phyloP scores from a whole-genome alignment of 2,329 filamentous ascomycete genomes.

The Colletotrichum sp. region DNA sequence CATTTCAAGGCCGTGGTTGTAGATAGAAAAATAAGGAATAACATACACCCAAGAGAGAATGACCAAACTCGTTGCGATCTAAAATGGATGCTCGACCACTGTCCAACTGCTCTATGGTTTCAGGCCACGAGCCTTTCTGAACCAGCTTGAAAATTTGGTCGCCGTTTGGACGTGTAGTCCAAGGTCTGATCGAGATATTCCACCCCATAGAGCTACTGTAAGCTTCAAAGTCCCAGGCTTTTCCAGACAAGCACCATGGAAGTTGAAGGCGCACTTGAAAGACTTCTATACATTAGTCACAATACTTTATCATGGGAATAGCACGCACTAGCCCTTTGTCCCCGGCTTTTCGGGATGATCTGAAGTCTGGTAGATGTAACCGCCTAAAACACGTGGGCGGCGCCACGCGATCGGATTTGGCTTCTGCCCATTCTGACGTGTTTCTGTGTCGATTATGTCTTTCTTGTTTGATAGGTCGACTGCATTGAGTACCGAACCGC shows the following conservation, averaged over 20 bases:
- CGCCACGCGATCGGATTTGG: not conserved
- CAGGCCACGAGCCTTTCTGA: not conserved
- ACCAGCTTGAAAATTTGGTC: not conserved
- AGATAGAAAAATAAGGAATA: too few relatives aligned
- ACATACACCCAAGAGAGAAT: not conserved
- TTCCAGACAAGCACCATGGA: not conserved
- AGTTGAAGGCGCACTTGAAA: not conserved
- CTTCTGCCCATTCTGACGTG: not conserved
- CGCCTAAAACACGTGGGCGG: accelerated
- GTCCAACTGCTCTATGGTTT: accelerated
- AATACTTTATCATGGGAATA: accelerated
- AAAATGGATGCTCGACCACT: not conserved
- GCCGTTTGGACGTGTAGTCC: not conserved
- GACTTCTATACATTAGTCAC: not conserved
- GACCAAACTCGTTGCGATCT: not conserved
- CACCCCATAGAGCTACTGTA: not conserved
- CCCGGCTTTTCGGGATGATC: not conserved
- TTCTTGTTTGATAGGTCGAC: too few relatives aligned
- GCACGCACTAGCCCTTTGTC: not conserved
- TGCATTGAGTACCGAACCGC: too few relatives aligned
- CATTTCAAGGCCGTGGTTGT: accelerated
- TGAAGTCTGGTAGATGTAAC: not conserved
- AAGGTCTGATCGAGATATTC: not conserved
- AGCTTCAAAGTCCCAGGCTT: not conserved
- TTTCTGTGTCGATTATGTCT: not conserved